Evolutionary conservation across 495 filamentous ascomycete species (phyloP), one percentile per base, ranked within the genome.

Genomic region (Pseudomonodictys pantanalensis): DNA sequence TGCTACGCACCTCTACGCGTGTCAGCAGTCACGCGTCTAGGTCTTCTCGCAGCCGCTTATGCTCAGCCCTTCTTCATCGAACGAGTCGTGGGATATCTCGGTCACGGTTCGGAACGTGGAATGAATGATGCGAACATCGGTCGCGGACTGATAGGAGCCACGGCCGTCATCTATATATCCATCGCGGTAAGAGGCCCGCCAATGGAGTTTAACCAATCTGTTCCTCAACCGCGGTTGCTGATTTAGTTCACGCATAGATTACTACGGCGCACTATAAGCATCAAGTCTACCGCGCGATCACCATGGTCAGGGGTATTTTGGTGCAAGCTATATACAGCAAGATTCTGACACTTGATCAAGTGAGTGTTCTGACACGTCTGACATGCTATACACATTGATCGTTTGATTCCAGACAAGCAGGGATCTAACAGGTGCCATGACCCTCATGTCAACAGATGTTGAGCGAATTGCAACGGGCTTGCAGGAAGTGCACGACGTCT

Each of bases 141-240:
- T 38, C 82, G 84, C 64, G 84, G 84, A 2, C 69, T 86, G 43
- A 83, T 88, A 53, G 84, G 81, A 15, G 86, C 83, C 1, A 82
- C 79, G 52, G 66, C 77, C 17, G 52, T 84, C 3, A 79, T 87
- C 0, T 88, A 87, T 59, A 54, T 73, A 20, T 83, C 83, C 0
- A 77, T 87, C 23, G 84, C 81, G 60, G 58, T 86, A 18, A 24
- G 28, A 3, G 12, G 32, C 8, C 32, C 7, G 15, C 32, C 7
- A n/a, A n/a, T n/a, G n/a, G n/a, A n/a, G n/a, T n/a, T n/a, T n/a
- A n/a, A n/a, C n/a, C n/a, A n/a, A n/a, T n/a, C n/a, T n/a, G n/a
- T n/a, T n/a, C n/a, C n/a, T n/a, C n/a, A n/a, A n/a, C n/a, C n/a
- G n/a, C n/a, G n/a, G n/a, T n/a, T n/a, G n/a, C n/a, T n/a, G n/a